Evolutionary conservation across 2,329 filamentous ascomycete species (phyloP), one percentile per base, ranked within the genome.

Genomic region (Aureobasidium melanogenum): DNA sequence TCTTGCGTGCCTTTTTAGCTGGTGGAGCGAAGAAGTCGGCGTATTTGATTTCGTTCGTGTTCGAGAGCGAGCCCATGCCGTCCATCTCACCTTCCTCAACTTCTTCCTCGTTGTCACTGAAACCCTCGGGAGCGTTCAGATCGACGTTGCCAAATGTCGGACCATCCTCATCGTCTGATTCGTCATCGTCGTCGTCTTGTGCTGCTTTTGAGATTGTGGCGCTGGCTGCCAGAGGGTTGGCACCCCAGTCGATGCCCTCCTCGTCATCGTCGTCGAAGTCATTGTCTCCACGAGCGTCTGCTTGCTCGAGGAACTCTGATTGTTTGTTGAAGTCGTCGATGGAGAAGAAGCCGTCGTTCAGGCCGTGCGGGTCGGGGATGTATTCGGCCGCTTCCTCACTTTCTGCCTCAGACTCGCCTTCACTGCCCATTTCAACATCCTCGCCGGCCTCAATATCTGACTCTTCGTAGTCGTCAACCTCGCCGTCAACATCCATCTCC

Each of bases 321-420:
- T 95, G 89, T 71, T 88, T 90, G 79, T 99, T 99, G 82, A 99
- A 99, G 63, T 95, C 86, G 69, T 97, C 92, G 68, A 99, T 93
- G 17, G 91, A 96, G 77, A 99, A 99, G 77, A 99, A 99, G 5
- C 91, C 93, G 70, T 99, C 94, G 69, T 99, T 97, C 34, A 99
- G 83, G 7, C 91, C 91, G 70, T 94, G 82, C 4, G 86, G 85
- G 69, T 97, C 91, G 67, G 86, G 80, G 9, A 85, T 77, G 63
- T 87, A 87, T 41, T 83, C 82, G 52, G 82, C 81, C 1, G 76
- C 73, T 5, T 81, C 80, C 3, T 80, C 76, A 12, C 75, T 75
- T 1, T 77, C 79, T 2, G 81, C 80, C 0, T 81, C 79, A 9
- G 74, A 72, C 1, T 68, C 71, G n/a, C 65, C 69, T 9, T 70